Percentiles rank a stretch among this genome's conserved stretches.
phyloP scores from a whole-genome alignment of 2,329 filamentous ascomycete species.

The Septoria linicola region DNA sequence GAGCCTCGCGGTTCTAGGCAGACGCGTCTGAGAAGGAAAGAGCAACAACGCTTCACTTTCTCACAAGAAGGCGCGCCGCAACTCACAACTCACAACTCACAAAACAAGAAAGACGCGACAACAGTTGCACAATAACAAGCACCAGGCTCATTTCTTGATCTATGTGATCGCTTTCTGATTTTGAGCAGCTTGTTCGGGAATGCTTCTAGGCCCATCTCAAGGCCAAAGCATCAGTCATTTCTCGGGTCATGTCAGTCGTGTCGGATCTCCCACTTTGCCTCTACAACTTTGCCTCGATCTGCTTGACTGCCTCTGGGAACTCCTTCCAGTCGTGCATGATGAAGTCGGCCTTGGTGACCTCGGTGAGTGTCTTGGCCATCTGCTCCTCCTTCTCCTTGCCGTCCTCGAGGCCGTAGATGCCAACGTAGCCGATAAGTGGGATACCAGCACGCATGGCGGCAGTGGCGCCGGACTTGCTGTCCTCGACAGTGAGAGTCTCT shows the following conservation, averaged over 20 bases:
- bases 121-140: no score
- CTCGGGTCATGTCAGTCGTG: background rate
- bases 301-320: constrained; percentile 50
- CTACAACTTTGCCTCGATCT: constrained; percentile 43
- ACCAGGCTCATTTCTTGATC: constrained; percentile 8
- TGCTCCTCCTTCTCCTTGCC: constrained; percentile 61
- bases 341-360: constrained; percentile 48
- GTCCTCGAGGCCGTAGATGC: constrained; percentile 66
- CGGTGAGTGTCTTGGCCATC: constrained; percentile 51
- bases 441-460: constrained; percentile 76
- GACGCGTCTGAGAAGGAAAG: background rate
- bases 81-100: no score
- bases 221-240: constrained; percentile 1
- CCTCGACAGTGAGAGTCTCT: constrained; percentile 80
- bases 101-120: no score
- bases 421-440: constrained; percentile 79
- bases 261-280: background rate
- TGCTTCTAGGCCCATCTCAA: constrained; percentile 1
- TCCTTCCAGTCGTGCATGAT: constrained; percentile 56
- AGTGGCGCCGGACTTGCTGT: constrained; percentile 80
- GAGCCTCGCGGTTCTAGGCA: no score
- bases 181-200: background rate
- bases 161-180: constrained; percentile 9
- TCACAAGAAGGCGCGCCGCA: no score
- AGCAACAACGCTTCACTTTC: no score